Evolutionary conservation across 306 rosid genomes (phyloP), one percentile per base, ranked within the genome.

Genomic region (Vicia villosa): DNA sequence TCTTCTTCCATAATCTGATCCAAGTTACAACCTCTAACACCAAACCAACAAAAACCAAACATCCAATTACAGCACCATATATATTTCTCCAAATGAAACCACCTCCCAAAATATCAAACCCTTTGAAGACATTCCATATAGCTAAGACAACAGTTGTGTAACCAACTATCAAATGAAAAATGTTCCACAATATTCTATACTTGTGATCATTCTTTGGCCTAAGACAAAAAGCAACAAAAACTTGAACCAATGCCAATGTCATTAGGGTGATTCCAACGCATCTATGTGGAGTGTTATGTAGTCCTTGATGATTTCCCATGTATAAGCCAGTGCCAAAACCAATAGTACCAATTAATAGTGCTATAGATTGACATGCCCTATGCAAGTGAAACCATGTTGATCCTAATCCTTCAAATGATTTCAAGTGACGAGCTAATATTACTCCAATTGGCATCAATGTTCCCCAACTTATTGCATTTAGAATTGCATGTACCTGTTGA

Each of bases 391-490:
- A 80, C 87, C 85, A 80, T 0, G 19, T 8, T 0, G 63, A 0
- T 37, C 42, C 72, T 1, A 17, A 1, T 2, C 56, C 65, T 4
- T 81, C 49, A 28, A 72, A 73, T 28, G 30, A 3, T 20, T 49
- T 78, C 60, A 82, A 19, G 9, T 73, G 43, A 1, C 82, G 74
- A 12, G 78, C 86, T 0, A 81, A 0, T 8, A 81, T 68, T 5
- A 36, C 75, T 2, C 86, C 85, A 2, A 45, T 26, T 0, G 85
- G 82, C 83, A 81, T 70, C 6, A 83, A 17, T 45, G 80, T 34
- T 34, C 86, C 86, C 86, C 85, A 83, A 0, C 83, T 70, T 10
- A 83, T 10, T 0, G 43, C 57, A 42, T 77, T 75, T 37, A 80
- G 10, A 2, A 74, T 19, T 51, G 78, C 88, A 74, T 78, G 86